Percentiles rank a stretch among this genome's conserved stretches.
phyloP scores from a whole-genome alignment of 495 filamentous ascomycete genomes.

The Neurospora tetrasperma region DNA sequence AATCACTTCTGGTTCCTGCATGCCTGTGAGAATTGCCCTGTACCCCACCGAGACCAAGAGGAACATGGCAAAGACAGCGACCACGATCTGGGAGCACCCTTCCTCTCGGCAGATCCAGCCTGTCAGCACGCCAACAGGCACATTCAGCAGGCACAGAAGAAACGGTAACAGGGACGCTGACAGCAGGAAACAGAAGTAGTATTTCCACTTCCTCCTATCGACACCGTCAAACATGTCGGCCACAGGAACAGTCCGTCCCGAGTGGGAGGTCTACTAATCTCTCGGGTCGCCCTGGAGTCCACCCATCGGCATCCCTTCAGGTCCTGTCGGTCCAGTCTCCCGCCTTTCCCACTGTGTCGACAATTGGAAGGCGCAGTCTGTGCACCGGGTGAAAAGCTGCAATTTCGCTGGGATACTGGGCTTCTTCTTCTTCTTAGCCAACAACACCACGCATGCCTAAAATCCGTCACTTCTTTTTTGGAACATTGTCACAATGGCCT shows the following conservation, averaged over 20 bases:
- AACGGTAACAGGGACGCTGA: not conserved
- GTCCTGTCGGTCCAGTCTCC: not conserved
- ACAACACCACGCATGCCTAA: too few species aligned
- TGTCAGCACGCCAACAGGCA: too few species aligned
- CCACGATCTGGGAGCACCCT: not conserved
- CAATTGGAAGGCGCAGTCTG: too few species aligned
- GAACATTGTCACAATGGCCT: not conserved
- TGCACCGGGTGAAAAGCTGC: too few species aligned
- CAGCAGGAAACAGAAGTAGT: not conserved
- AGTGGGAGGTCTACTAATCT: not conserved
- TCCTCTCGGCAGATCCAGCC: too few species aligned
- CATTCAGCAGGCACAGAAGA: not conserved
- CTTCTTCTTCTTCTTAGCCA: too few species aligned
- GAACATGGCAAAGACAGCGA: not conserved
- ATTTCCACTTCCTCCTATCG: not conserved
- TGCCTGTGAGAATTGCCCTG: not conserved
- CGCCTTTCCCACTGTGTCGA: not conserved
- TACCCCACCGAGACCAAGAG: not conserved
- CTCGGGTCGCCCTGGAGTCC: not conserved
- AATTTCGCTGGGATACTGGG: too few species aligned
- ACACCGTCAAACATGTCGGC: not conserved
- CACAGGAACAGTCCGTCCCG: not conserved
- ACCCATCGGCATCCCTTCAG: not conserved
- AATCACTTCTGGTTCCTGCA: not conserved
- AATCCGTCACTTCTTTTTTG: too few species aligned